Evolutionary conservation across 2,329 filamentous ascomycete genomes (phyloP).

Genomic region (Monilinia aucupariae): DNA sequence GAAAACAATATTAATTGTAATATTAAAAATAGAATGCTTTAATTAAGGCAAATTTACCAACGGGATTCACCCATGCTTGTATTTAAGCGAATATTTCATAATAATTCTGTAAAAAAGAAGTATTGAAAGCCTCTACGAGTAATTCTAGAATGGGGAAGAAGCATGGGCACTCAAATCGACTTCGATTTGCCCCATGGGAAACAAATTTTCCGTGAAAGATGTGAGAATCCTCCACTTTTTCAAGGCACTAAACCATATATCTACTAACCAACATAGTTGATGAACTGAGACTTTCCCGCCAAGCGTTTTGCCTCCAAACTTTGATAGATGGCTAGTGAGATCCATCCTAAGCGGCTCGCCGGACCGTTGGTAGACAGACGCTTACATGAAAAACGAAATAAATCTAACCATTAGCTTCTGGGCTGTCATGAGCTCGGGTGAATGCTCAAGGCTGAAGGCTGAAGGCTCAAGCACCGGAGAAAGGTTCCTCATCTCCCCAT

Average conservation of each 20-base stretch:
- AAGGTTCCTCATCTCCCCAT: neutral
- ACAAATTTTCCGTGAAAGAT: neutral
- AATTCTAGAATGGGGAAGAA: too few species aligned
- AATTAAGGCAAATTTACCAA: too few species aligned
- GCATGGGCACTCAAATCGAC: neutral
- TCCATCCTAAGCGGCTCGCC: neutral
- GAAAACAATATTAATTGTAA: too few species aligned
- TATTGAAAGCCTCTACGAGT: too few species aligned
- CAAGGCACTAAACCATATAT: neutral
- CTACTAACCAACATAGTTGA: neutral
- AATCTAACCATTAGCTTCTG: neutral
- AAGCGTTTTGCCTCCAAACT: constrained; percentile 4
- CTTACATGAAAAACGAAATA: neutral
- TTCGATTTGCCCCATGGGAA: neutral
- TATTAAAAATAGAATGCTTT: too few species aligned
- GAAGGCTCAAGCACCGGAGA: neutral
- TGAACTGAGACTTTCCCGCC: neutral
- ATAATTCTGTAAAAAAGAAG: too few species aligned
- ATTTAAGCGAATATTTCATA: too few species aligned
- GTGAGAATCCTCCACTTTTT: neutral
- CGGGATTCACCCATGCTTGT: too few species aligned
- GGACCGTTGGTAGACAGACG: constrained; percentile 5
- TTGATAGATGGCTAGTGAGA: neutral
- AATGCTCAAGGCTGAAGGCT: too few species aligned
- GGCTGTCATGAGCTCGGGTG: neutral